These are phyloP conservation scores for Pseudohalonectria lignicola DNA, from an alignment of 2,329 filamentous ascomycete species.

Conservation along the genomic window DNA sequence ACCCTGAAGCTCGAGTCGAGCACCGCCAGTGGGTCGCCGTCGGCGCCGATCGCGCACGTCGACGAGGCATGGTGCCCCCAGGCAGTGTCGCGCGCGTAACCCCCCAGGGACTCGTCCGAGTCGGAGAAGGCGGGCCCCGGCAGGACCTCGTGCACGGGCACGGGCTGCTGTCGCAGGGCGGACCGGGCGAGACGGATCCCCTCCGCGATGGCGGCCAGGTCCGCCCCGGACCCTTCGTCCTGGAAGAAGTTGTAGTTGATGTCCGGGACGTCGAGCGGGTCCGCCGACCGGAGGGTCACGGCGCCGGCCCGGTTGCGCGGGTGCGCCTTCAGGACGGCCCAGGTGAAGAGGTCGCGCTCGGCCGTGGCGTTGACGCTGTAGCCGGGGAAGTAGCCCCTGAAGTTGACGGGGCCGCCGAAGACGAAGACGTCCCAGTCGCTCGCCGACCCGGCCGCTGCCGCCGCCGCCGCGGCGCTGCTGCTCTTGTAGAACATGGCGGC, in stretches of 20 bases:
- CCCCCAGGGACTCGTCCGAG: conserved; percentile 2
- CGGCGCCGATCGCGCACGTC: conserved; percentile 4
- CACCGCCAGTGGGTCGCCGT: conserved; percentile 5
- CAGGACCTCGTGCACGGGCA: not conserved
- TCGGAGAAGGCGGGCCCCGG: not conserved
- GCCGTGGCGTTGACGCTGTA: conserved; percentile 19
- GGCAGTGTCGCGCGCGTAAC: conserved; percentile 1
- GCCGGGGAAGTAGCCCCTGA: conserved; percentile 26
- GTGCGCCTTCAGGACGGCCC: conserved; percentile 48
- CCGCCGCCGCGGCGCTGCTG: conserved; percentile 17
- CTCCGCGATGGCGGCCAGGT: not conserved
- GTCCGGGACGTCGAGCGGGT: conserved; percentile 52
- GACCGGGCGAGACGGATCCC: not conserved
- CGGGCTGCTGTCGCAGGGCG: too few relatives aligned
- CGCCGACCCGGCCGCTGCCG: too few relatives aligned
- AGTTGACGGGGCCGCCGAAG: conserved; percentile 25
- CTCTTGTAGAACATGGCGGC: conserved; percentile 17
- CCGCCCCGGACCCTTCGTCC: not conserved
- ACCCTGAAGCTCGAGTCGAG: conserved; percentile 7
- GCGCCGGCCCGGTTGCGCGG: conserved; percentile 51
- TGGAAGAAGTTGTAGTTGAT: conserved; percentile 32
- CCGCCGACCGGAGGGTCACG: conserved; percentile 46
- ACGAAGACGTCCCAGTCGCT: conserved; percentile 22
- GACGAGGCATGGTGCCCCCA: conserved; percentile 4
- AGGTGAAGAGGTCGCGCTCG: conserved; percentile 28